phyloP scores from a whole-genome alignment of 306 rosid species.

The Cicer cuneatum region DNA sequence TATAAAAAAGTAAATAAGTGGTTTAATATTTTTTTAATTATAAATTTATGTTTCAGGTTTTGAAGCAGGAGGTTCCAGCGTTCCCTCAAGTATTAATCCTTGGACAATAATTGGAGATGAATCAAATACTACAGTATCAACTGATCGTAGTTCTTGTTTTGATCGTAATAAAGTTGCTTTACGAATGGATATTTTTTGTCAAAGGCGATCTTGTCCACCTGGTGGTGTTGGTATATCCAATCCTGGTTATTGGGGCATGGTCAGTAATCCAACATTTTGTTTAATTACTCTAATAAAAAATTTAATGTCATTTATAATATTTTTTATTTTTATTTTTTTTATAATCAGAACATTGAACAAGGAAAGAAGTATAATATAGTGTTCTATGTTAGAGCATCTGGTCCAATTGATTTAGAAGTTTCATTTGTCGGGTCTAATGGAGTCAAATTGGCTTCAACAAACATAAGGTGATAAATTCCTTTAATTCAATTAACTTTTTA shows the following conservation, averaged over 20 bases:
- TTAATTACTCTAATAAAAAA: background rate
- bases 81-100: constrained; percentile 71
- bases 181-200: constrained; percentile 64
- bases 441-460: constrained; percentile 51
- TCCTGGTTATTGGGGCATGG: constrained; percentile 93
- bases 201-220: constrained; percentile 59
- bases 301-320: background rate
- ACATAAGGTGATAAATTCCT: constrained; percentile 50
- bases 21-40: too few relatives aligned
- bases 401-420: constrained; percentile 53
- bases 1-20: too few relatives aligned
- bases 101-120: constrained; percentile 70
- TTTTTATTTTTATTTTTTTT: background rate
- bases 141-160: constrained; percentile 69
- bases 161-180: constrained; percentile 71
- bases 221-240: constrained; percentile 80
- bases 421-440: constrained; percentile 55
- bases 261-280: constrained; percentile 11
- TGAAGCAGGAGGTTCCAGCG: constrained; percentile 73
- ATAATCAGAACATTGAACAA: constrained; percentile 63
- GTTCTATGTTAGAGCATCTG: constrained; percentile 58
- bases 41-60: constrained; percentile 57
- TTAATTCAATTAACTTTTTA: background rate
- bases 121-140: constrained; percentile 59
- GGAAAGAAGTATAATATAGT: constrained; percentile 64